Evolutionary conservation across 805 yeast species (phyloP), one percentile per base, ranked within the genome.

Genomic region (Torulaspora quercuum): DNA sequence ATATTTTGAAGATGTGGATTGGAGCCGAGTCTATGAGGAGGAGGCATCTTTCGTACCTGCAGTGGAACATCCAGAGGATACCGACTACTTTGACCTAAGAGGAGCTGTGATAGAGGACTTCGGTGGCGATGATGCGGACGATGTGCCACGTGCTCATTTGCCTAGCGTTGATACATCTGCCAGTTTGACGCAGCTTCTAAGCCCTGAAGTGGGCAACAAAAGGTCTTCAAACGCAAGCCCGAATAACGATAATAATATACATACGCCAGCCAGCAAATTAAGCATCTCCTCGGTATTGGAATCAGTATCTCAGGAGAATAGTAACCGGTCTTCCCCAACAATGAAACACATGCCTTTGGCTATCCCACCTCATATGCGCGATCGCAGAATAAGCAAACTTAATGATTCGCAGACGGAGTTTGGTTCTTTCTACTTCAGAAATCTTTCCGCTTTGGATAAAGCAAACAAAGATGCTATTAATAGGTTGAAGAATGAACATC

Each of bases 391-490:
- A 3, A 76, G 85, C 45, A 73, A 85, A 47, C 59, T 86, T 42
- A 82, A 81, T 34, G 90, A 82, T 39, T 72, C 82, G 15, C 66
- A 70, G 6, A 67, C 75, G 6, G 90, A 90, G 52, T 92, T 92
- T 72, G 99, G 99, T 0, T 81, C 92, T 3, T 92, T 92, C 61
- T 81, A 85, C 41, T 92, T 85, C 63, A 72, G 96, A 47, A 92
- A 92, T 57, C 65, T 92, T 44, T 80, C 90, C 4, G 92, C 92
- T 5, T 70, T 94, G 38, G 97, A 92, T 50, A 84, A 83, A 51
- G 97, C 95, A 6, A 92, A 92, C 55, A 87, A 86, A 54, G 97
- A 89, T 62, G 89, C 84, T 9, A 87, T 92, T 45, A 84, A 85
- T 52, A 68, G 95, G 45, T 72, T 92, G 55, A 84, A 88, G 53